Base-by-base conservation (phyloP, 2,329 filamentous ascomycete species). In the Fusarium kyushuense region DNA sequence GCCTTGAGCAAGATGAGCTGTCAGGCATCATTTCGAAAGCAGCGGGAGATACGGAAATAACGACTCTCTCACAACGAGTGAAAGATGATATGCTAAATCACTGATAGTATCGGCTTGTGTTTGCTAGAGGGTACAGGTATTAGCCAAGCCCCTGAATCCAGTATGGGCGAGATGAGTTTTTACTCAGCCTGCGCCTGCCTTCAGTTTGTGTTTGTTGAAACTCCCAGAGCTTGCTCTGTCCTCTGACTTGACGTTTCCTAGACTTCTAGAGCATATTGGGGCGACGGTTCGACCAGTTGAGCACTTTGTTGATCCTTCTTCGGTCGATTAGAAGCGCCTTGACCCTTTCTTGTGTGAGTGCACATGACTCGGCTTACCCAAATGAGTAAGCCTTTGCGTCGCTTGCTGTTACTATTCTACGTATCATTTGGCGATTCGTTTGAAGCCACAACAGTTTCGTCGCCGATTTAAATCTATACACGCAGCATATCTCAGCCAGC, bases 291-390 rank as follows among this genome's bases (percentile, higher is more conserved):
- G 11, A 51, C 40, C 14, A 40, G 11, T 27, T 40, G 47, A 51
- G 23, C 17, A n/a, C 21, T 27, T 49, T 25, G 17, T 14, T 23
- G 36, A 36, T 29, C 23, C 42, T 36, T 41, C 29, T 42, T 53
- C 35, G 32, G 25, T 45, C 27, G 32, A 36, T 33, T 17, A 17
- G 17, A 36, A 54, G 23, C 29, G 46, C 41, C 23, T 42, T 32
- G 43, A 33, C 30, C 27, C 38, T 43, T 46, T 46, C 33, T 41
- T 45, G 25, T 41, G 38, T 46, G 32, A 42, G 38, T 55, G 51
- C 46, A 43, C 36, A 58, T 62, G 36, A 58, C 19, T 54, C 72
- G 72, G 72, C 56, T 73, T 74, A 27, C 72, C 70, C 19, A 64
- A 73, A 63, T 30, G 25, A 66, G 72, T 71, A 74, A 69, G 25